Base-by-base conservation (phyloP, 805 yeast species). In the Tetrapisispora arboricola region DNA sequence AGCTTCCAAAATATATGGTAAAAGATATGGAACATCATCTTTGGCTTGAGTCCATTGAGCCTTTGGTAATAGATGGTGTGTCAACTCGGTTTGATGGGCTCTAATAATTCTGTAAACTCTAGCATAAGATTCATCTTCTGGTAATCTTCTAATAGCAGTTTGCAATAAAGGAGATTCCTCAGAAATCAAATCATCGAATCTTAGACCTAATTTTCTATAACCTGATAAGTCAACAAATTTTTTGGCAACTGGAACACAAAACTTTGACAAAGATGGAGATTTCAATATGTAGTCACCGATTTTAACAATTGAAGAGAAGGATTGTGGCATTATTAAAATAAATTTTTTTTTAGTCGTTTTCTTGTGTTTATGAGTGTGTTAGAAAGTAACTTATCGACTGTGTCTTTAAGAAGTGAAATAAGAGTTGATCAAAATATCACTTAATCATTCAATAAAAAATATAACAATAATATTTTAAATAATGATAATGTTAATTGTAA, bases 151-250 rank as follows among this genome's bases (percentile, higher is more conserved):
- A 47, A 92, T 69, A 42, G 96, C 97, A 60, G 78, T 85, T 71
- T 86, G 90, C 68, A 82, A 75, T 41, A 77, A 68, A 56, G 88
- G 88, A 63, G 71, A 81, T 71, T 92, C 98, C 69, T 92, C 98
- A 50, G 73, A 66, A 49, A 90, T 63, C 58, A 90, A 68, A 66
- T 92, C 98, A 62, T 90, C 92, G 59, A 82, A 78, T 67, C 82
- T 85, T 57, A 92, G 75, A 41, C 98, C 98, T 70, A 92, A 66
- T 65, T 87, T 77, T 73, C 97, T 84, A 84, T 92, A 92, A 45
- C 97, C 97, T 43, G 95, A 73, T 50, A 74, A 72, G 51, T 78
- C 70, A 52, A 75, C 69, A 67, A 81, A 88, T 53, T 76, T 69
- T 58, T 79, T 75, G 36, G 96, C 83, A 30, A 80, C 72, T 49